Evolutionary conservation across 2,329 filamentous ascomycete genomes (phyloP), one percentile per base, ranked within the genome.

Genomic region (Xylaria sp.): DNA sequence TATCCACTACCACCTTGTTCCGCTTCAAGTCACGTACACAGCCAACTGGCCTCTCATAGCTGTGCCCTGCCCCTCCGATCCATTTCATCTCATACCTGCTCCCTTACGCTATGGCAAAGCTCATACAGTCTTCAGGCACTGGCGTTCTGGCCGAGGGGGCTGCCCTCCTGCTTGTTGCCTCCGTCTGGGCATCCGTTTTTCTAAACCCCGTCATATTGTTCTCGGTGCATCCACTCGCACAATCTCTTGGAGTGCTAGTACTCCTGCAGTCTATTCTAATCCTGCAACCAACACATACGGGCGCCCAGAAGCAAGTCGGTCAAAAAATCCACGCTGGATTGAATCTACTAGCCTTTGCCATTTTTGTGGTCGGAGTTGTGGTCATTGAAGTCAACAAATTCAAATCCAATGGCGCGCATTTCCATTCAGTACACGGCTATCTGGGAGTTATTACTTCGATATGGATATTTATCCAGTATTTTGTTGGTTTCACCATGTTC

Each of bases 351-450:
- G 87, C 87, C 43, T 78, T 92, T 56, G 78, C 86, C 9, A 74
- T 84, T 54, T 84, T 93, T 52, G 78, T 87, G 51, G 82, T 85
- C 15, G 92, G 91, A 57, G 83, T 92, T 38, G 78, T 85, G 66
- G 79, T 91, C 64, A 94, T 95, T 77, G 89, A 93, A 77, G 84
- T 91, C 76, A 97, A 97, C 84, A 99, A 99, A 77, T 80, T 89
- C 67, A 78, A 82, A 50, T 87, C 87, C 75, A 78, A 82, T 51
- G 86, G 88, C 54, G 78, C 81, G 8, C 92, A 96, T 78, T 94
- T 98, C 76, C 87, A 89, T 68, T 94, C 91, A 0, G 79, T 86
- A 0, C 95, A 98, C 76, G 92, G 88, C 8, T 91, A 92, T 71
- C 82, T 98, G 8, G 95, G 94, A n/a, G 82, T 94, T 55, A 79